These are phyloP conservation scores for Aspergillus sparsus DNA, from an alignment of 495 filamentous ascomycete genomes.

Conservation along the genomic window DNA sequence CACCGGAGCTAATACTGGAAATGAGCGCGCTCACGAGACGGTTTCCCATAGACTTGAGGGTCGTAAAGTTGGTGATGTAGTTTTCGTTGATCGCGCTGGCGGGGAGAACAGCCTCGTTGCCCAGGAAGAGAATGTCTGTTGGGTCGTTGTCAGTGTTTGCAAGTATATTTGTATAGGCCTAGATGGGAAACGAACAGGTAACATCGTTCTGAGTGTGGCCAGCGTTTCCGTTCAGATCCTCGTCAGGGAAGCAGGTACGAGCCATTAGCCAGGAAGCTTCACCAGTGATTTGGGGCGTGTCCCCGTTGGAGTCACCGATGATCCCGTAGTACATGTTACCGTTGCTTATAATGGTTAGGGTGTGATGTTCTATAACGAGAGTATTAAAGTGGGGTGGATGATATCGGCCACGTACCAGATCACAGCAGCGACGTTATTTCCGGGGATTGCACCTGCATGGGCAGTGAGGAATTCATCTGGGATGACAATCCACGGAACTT, in stretches of 20 bases:
- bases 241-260: constrained; percentile 40
- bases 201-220: constrained; percentile 37
- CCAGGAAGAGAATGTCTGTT: constrained; percentile 39
- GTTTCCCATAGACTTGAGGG: constrained; percentile 37
- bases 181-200: constrained; percentile 30
- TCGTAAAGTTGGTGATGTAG: constrained; percentile 41
- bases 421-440: constrained; percentile 42
- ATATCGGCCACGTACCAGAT: constrained; percentile 32
- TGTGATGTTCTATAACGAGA: not conserved
- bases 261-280: constrained; percentile 46
- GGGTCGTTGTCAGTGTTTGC: constrained; percentile 1
- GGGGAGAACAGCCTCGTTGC: constrained; percentile 32
- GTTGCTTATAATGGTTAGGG: constrained; percentile 19
- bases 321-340: constrained; percentile 46
- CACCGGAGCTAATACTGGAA: constrained; percentile 20
- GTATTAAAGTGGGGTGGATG: not conserved
- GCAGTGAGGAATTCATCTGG: constrained; percentile 33
- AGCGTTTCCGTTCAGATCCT: constrained; percentile 34
- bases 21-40: constrained; percentile 39
- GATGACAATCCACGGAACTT: constrained; percentile 43
- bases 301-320: constrained; percentile 39
- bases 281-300: constrained; percentile 38
- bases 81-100: constrained; percentile 33
- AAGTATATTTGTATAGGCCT: not conserved
- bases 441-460: constrained; percentile 28